Conservation (phyloP, 495 filamentous ascomycete genomes). For the Lichenothelia convexa region DNA sequence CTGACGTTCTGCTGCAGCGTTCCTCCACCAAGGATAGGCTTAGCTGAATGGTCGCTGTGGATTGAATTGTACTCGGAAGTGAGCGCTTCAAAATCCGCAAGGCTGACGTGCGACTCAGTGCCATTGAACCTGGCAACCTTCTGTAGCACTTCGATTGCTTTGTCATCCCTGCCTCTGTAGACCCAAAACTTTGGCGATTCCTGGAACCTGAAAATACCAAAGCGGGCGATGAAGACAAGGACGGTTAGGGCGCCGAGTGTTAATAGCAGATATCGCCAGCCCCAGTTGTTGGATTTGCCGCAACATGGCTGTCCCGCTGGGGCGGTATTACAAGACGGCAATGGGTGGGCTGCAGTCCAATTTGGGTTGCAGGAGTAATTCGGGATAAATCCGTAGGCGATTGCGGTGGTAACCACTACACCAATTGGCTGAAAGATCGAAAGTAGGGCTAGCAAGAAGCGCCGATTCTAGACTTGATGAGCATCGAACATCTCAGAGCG, state of each 20-base stretch:
- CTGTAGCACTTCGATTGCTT: conserved; percentile 25
- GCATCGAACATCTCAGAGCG: not conserved
- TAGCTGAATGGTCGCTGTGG: not conserved
- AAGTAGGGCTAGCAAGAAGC: conserved; percentile 28
- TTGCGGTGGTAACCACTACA: conserved; percentile 23
- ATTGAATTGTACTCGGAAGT: conserved; percentile 12
- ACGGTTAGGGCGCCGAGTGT: conserved; percentile 26
- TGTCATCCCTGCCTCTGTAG: conserved; percentile 23
- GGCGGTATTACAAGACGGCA: conserved; percentile 19
- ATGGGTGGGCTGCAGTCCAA: conserved; percentile 14
- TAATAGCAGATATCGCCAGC: conserved; percentile 37
- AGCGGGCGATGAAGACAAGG: conserved; percentile 26
- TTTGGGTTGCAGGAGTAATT: conserved; percentile 23
- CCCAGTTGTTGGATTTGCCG: conserved; percentile 28
- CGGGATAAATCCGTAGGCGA: conserved; percentile 31
- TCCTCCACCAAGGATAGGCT: conserved; percentile 13
- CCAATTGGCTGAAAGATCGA: conserved; percentile 32
- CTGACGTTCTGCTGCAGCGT: conserved; percentile 12
- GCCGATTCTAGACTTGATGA: conserved; percentile 17
- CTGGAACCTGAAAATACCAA: conserved; percentile 26
- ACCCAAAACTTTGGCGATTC: conserved; percentile 30
- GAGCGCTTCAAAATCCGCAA: conserved; percentile 20
- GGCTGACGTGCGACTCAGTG: conserved; percentile 16
- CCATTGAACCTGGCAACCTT: conserved; percentile 25
- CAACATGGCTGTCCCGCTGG: conserved; percentile 24